Percentiles rank a stretch among this genome's conserved stretches.
phyloP scores from a whole-genome alignment of 176 grass and related monocot species.

The Cenchrus purpureus region DNA sequence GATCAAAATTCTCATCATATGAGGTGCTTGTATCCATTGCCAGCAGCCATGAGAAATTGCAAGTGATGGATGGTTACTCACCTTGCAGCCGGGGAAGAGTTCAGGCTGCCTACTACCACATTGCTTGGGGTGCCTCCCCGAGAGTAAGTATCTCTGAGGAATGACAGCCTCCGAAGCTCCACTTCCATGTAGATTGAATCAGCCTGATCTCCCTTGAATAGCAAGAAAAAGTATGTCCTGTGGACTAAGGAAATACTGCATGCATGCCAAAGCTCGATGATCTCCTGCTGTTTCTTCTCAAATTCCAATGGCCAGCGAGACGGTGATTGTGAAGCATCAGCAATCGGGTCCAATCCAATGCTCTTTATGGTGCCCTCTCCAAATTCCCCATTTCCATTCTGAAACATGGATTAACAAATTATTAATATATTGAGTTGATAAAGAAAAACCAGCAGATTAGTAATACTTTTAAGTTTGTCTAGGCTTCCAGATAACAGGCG shows the following conservation, averaged over 20 bases:
- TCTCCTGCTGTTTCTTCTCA: constrained; percentile 78
- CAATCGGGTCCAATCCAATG: constrained; percentile 49
- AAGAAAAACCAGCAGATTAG: neutral
- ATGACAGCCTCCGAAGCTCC: constrained; percentile 76
- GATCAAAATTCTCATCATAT: neutral
- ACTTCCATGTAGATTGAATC: constrained; percentile 98
- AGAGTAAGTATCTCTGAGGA: constrained; percentile 66
- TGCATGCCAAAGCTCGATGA: constrained; percentile 83
- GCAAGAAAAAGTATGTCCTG: constrained; percentile 88
- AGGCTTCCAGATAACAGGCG: neutral
- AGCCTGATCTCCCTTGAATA: constrained; percentile 91
- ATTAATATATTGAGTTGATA: neutral
- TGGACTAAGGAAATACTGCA: constrained; percentile 88
- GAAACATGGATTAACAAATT: constrained; percentile 11
- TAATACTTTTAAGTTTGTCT: neutral
- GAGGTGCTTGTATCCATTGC: neutral
- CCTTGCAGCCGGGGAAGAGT: constrained; percentile 62
- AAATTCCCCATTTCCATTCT: constrained; percentile 62
- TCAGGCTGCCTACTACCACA: constrained; percentile 45
- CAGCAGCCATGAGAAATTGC: neutral
- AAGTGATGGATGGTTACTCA: constrained; percentile 24
- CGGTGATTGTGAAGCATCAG: constrained; percentile 56
- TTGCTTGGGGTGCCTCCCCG: constrained; percentile 52
- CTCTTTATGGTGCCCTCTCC: constrained; percentile 49
- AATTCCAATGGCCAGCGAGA: constrained; percentile 79